Evolutionary conservation across 495 filamentous ascomycete genomes (phyloP).

Genomic region (Neurospora sp.): DNA sequence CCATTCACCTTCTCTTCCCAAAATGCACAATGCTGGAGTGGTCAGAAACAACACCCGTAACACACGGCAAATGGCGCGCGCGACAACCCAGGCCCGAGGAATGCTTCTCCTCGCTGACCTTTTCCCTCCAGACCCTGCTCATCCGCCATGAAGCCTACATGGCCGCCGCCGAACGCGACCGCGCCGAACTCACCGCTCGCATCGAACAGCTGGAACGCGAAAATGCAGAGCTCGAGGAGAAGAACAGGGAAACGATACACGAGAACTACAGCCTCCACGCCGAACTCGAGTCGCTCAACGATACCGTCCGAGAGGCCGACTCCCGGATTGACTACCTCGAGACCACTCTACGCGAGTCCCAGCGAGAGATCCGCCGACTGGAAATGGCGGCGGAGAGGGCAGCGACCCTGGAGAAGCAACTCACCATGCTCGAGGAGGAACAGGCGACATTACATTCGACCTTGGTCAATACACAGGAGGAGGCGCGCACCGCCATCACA

Average conservation of each 20-base stretch:
- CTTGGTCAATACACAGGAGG: constrained; percentile 53
- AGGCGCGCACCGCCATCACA: constrained; percentile 63
- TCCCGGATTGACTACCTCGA: constrained; percentile 60
- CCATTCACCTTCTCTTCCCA: background rate
- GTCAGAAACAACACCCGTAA: background rate
- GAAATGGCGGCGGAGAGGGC: constrained; percentile 63
- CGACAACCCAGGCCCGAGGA: constrained; percentile 6
- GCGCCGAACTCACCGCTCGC: constrained; percentile 52
- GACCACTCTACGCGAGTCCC: constrained; percentile 59
- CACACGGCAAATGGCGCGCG: background rate
- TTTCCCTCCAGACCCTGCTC: constrained; percentile 75
- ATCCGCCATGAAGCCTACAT: constrained; percentile 89
- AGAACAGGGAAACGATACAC: constrained; percentile 61
- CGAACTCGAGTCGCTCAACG: constrained; percentile 74
- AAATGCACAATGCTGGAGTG: background rate
- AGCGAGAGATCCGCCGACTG: constrained; percentile 64
- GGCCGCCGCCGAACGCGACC: constrained; percentile 77
- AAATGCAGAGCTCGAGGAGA: constrained; percentile 60
- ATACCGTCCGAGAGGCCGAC: constrained; percentile 63
- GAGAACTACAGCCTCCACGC: constrained; percentile 72
- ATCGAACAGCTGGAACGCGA: constrained; percentile 71
- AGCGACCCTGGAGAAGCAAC: constrained; percentile 64
- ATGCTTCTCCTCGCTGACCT: constrained; percentile 17
- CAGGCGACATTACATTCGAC: constrained; percentile 60
- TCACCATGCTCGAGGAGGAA: constrained; percentile 68